Conservation (phyloP, 2,329 filamentous ascomycete genomes). For the Penicillium janthinellum region DNA sequence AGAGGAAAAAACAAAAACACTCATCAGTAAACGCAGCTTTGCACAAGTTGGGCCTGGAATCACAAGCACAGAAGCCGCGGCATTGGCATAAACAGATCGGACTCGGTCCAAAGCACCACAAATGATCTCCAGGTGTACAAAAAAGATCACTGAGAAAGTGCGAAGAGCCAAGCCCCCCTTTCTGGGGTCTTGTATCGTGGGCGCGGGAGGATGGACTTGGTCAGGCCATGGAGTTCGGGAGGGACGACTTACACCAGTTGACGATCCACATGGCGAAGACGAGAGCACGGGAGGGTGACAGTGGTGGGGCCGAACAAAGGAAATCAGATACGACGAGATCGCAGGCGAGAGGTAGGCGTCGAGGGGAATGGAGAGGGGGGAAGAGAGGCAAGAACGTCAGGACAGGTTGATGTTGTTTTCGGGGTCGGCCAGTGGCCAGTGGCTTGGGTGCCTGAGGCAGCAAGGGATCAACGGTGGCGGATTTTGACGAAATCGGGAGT, state of each 20-base stretch:
- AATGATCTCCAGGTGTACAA: background rate
- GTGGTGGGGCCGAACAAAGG: conserved; percentile 4
- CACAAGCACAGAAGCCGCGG: conserved; percentile 18
- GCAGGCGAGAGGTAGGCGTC: conserved; percentile 19
- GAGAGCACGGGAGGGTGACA: conserved; percentile 5
- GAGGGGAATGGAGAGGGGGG: conserved; percentile 26
- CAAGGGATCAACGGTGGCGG: conserved; percentile 18
- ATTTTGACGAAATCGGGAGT: conserved; percentile 8
- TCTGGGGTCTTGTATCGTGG: background rate
- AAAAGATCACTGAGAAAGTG: too few species aligned
- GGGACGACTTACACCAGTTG: conserved; percentile 77
- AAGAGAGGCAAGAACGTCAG: conserved; percentile 24
- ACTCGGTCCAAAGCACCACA: background rate
- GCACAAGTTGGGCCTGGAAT: conserved; percentile 5
- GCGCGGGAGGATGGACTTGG: conserved; percentile 9
- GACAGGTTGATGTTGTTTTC: conserved; percentile 38
- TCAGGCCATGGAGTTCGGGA: conserved; percentile 11
- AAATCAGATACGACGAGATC: conserved; percentile 12
- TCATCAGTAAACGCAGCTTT: conserved; percentile 11
- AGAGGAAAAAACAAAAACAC: conserved; percentile 5
- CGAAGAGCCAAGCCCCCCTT: background rate
- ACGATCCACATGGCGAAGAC: conserved; percentile 76
- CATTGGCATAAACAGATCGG: background rate
- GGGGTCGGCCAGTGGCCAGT: conserved; percentile 14
- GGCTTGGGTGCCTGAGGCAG: conserved; percentile 23